Evolutionary conservation across 768 basidiomycete genomes (phyloP), one percentile per base, ranked within the genome.

Genomic region (Podaxis sp.): DNA sequence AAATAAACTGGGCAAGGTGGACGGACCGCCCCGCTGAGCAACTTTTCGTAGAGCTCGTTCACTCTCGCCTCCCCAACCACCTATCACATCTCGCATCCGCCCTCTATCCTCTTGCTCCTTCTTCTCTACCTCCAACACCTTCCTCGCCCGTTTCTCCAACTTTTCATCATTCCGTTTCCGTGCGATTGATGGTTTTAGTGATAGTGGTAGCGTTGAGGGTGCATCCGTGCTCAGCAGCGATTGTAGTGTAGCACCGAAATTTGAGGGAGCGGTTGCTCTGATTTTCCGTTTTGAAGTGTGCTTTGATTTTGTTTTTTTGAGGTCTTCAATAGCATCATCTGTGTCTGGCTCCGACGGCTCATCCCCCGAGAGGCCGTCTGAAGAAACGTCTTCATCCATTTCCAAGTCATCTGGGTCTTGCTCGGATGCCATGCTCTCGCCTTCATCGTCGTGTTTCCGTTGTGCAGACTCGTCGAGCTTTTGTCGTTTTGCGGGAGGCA

Each of bases 21-120:
- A 68, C 84, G 56, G 72, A 91, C 91, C 91, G 75, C 91, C 91
- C 72, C 91, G 80, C 76, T 89, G 97, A 66, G 88, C 96, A 74
- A 84, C 93, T 80, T 90, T 98, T 73, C 83, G 85, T 69, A 87
- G 78, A 63, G 82, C 88, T 74, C 84, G 84, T 78, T 88, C 93
- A 74, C 84, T 85, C 74, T 91, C 90, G 12, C 84, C 89, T 33
- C 91, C 95, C 95, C 95, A 97, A 46, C 93, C 94, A 62, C 88
- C 92, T 71, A 91, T 93, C 15, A 87, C 85, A 72, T 90, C 88
- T 44, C 77, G 82, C 66, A 90, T 81, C 61, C 85, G 77, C 12
- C 85, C 84, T 65, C 79, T 86, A 66, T 91, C 90, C 66, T 91
- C 89, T 66, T 82, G 89, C 65, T 87, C 89, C 71, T 87, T 90